Evolutionary conservation across 164 flowering plant genomes (phyloP).

Genomic region (Tetrastigma voinierianum): DNA sequence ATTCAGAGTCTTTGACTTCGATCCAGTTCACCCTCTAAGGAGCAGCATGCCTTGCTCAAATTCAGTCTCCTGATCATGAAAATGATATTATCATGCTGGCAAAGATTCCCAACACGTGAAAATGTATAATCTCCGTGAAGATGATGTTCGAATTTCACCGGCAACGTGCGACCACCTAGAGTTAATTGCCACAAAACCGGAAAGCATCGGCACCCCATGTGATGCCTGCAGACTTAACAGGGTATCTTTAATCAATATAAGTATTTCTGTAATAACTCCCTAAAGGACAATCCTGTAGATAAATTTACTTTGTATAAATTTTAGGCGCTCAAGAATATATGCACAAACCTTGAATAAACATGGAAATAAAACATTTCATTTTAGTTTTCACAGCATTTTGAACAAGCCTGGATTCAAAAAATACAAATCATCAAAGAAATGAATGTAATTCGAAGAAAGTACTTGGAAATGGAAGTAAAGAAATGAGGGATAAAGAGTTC

Average conservation of each 20-base stretch:
- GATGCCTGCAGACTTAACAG: constrained; percentile 4
- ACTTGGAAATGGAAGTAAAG: too few relatives aligned
- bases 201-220: constrained; percentile 8
- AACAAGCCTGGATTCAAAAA: too few relatives aligned
- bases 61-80: not conserved
- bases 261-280: not conserved
- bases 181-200: constrained; percentile 9
- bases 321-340: too few relatives aligned
- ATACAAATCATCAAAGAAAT: too few relatives aligned
- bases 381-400: too few relatives aligned
- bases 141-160: not conserved
- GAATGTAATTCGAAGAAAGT: too few relatives aligned
- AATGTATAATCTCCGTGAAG: not conserved
- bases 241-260: not conserved
- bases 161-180: not conserved
- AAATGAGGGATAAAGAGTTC: too few relatives aligned
- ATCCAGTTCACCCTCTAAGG: constrained; percentile 32
- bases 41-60: constrained; percentile 5
- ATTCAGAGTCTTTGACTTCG: constrained; percentile 18
- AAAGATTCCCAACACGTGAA: not conserved
- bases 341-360: too few relatives aligned
- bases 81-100: not conserved
- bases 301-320: too few relatives aligned
- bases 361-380: too few relatives aligned
- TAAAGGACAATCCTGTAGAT: not conserved